These are phyloP conservation scores for Colletotrichum simmondsii DNA, from an alignment of 2,329 filamentous ascomycete genomes.

Conservation along the genomic window DNA sequence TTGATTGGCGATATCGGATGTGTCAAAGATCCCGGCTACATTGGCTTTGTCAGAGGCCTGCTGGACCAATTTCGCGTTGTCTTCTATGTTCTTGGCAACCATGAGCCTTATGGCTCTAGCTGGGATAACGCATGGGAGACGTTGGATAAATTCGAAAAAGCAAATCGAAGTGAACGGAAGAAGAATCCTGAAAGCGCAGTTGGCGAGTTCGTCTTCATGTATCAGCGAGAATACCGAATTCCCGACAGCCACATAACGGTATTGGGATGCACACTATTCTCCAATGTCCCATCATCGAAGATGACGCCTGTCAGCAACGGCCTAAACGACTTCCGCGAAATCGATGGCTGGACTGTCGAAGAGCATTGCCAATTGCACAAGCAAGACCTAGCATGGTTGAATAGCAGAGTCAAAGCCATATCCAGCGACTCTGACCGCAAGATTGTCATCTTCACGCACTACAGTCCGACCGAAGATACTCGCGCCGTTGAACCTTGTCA, in stretches of 20 bases:
- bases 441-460: constrained; percentile 55
- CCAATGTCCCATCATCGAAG: constrained; percentile 50
- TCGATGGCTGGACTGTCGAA: constrained; percentile 49
- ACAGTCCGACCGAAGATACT: constrained; percentile 49
- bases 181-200: constrained; percentile 30
- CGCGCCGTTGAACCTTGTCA: constrained; percentile 48
- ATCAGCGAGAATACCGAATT: constrained; percentile 41
- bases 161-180: constrained; percentile 7
- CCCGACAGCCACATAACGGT: constrained; percentile 41
- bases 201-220: constrained; percentile 54
- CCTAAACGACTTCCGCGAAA: constrained; percentile 63
- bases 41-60: constrained; percentile 58
- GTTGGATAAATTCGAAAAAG: constrained; percentile 45
- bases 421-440: constrained; percentile 32
- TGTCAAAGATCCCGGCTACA: constrained; percentile 50
- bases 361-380: constrained; percentile 49
- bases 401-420: constrained; percentile 42
- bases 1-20: constrained; percentile 68
- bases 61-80: constrained; percentile 59
- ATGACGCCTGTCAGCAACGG: constrained; percentile 50
- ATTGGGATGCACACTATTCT: constrained; percentile 58
- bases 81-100: constrained; percentile 65
- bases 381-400: constrained; percentile 55
- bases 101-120: constrained; percentile 61
- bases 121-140: constrained; percentile 45